phyloP scores from a whole-genome alignment of 129 eudicot species.

The Escallonia herrerae region DNA sequence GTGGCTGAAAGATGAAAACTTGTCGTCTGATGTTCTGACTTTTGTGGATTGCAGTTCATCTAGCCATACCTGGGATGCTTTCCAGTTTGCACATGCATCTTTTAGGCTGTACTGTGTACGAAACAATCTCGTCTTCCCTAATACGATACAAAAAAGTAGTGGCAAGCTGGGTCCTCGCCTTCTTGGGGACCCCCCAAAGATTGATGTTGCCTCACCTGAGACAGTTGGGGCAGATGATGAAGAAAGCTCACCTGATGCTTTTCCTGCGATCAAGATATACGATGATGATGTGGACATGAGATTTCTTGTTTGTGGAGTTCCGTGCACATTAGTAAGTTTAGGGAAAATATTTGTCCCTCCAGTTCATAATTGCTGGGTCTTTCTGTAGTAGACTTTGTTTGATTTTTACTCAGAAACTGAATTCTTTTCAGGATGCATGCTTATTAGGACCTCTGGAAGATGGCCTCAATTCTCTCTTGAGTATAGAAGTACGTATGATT shows the following conservation, averaged over 20 bases:
- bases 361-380: neutral
- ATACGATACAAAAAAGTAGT: conserved; percentile 25
- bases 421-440: conserved; percentile 54
- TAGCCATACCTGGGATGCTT: conserved; percentile 95
- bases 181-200: conserved; percentile 85
- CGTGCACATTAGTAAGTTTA: conserved; percentile 48
- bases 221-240: conserved; percentile 61
- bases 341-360: neutral
- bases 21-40: conserved; percentile 5
- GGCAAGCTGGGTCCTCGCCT: conserved; percentile 60
- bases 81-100: conserved; percentile 86
- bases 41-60: conserved; percentile 53
- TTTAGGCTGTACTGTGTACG: conserved; percentile 61
- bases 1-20: neutral
- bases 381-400: conserved; percentile 8
- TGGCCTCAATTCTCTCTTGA: conserved; percentile 84
- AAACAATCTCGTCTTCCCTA: conserved; percentile 48
- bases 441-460: conserved; percentile 75
- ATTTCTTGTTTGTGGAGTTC: conserved; percentile 76
- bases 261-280: conserved; percentile 86
- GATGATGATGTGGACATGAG: conserved; percentile 74
- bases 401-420: conserved; percentile 15
- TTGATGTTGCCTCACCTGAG: conserved; percentile 63
- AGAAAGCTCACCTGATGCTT: conserved; percentile 57
- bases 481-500: conserved; percentile 75